These are phyloP conservation scores for Trifolium dubium DNA, from an alignment of 306 rosid genomes.

Conservation along the genomic window DNA sequence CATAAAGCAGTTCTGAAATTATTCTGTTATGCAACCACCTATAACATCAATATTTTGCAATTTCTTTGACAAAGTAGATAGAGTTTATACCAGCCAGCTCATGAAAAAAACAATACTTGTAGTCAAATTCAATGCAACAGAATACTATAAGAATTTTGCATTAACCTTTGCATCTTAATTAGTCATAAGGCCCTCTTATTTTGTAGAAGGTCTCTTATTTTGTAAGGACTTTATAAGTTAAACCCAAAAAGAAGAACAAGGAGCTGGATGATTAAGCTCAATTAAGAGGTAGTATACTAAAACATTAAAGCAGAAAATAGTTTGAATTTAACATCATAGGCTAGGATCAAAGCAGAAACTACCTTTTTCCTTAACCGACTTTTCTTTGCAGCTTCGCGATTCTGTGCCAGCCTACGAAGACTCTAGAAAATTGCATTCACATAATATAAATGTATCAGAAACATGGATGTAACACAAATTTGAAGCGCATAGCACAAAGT, in stretches of 20 bases:
- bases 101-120: background rate
- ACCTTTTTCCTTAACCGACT: slow-evolving; percentile 90
- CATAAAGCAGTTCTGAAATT: too few relatives aligned
- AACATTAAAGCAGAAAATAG: background rate
- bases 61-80: background rate
- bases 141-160: background rate
- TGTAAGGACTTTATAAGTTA: background rate
- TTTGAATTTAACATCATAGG: background rate
- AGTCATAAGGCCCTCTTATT: background rate
- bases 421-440: slow-evolving; percentile 46
- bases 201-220: background rate
- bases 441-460: background rate
- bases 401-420: slow-evolving; percentile 77
- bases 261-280: background rate
- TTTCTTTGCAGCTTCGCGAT: slow-evolving; percentile 92
- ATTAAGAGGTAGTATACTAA: too few relatives aligned
- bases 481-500: background rate
- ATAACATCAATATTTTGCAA: slow-evolving; percentile 27
- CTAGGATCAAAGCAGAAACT: slow-evolving; percentile 23
- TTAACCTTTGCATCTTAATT: background rate
- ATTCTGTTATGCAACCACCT: slow-evolving; percentile 18
- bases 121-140: background rate
- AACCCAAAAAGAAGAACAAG: background rate
- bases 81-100: too few relatives aligned
- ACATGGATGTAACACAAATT: slow-evolving; percentile 8